Base-by-base conservation (phyloP, 2,329 filamentous ascomycete species). In the Thielaviopsis euricoi region DNA sequence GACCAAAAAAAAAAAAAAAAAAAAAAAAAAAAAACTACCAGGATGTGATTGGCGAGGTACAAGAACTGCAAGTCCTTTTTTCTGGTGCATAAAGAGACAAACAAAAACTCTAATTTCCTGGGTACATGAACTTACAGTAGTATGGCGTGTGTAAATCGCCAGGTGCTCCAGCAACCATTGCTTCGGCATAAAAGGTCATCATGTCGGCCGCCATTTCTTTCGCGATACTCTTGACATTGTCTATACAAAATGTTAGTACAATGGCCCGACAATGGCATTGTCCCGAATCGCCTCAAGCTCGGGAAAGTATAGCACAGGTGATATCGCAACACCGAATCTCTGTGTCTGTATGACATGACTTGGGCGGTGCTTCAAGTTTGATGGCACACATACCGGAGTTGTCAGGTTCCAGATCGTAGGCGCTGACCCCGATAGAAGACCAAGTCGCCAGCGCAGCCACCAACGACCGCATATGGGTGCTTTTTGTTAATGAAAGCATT, bases 131-230 rank as follows among this genome's bases (percentile, higher is more conserved):
- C 53, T 56, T 52, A 59, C 53, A 60, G 52, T 57, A 60, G 52
- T 60, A 60, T 50, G 58, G 58, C 33, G 58, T n/a, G 49, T 51
- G 50, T n/a, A 60, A 21, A 22, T 74, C 62, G 25, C 74, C 73
- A 13, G 58, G 58, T 64, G 55, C 58, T 22, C 43, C 58, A 25
- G 37, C 40, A 25, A 56, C 40, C 58, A 57, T 60, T 25, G 57
- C 67, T 57, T 60, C 37, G 23, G 51, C 43, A 60, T 73, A 73
- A 55, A 69, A 71, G 6, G 67, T 64, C 56, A 73, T 63, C 67
- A 81, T 70, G 63, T 80, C 77, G 49, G 71, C 68, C 1, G 77
- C 71, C 67, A 81, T 74, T 52, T 72, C 68, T 61, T 74, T 76
- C 15, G 79, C 71, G 12, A 76, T 70, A 43, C 68, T 65, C 60